These are phyloP conservation scores for Claviceps purpurea DNA, from an alignment of 2,329 filamentous ascomycete genomes.

Conservation along the genomic window DNA sequence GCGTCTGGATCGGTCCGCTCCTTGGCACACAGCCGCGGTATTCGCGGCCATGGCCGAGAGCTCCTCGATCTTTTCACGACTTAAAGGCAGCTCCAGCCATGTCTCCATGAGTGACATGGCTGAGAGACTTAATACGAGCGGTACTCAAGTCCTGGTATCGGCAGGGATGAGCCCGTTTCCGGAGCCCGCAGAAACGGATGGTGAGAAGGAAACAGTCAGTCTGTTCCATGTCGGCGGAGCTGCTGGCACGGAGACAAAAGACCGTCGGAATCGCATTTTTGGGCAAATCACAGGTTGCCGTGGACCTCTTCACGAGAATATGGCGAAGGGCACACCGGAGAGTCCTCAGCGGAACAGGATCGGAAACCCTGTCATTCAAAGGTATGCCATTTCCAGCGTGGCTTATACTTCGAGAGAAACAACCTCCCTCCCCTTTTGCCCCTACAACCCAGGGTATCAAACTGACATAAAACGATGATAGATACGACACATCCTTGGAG, in stretches of 20 bases:
- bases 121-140: constrained; percentile 56
- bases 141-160: constrained; percentile 67
- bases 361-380: constrained; percentile 16
- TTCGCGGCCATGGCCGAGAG: constrained; percentile 67
- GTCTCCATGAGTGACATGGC: constrained; percentile 48
- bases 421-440: neutral
- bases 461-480: neutral
- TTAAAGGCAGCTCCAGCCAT: constrained; percentile 34
- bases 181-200: constrained; percentile 16
- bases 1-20: constrained; percentile 45
- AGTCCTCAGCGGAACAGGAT: constrained; percentile 11
- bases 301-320: constrained; percentile 5
- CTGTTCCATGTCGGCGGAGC: constrained; percentile 17
- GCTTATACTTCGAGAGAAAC: neutral
- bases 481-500: constrained; percentile 4
- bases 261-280: constrained; percentile 15
- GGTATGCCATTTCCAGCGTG: constrained; percentile 10
- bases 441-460: neutral
- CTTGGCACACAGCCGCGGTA: constrained; percentile 71
- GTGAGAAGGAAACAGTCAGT: constrained; percentile 18
- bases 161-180: constrained; percentile 50
- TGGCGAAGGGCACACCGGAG: constrained; percentile 4
- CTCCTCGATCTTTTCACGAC: constrained; percentile 60
- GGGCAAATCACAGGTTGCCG: constrained; percentile 15
- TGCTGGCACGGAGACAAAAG: neutral